Conservation (phyloP, 768 basidiomycete species). For the Gloeophyllum trabeum region DNA sequence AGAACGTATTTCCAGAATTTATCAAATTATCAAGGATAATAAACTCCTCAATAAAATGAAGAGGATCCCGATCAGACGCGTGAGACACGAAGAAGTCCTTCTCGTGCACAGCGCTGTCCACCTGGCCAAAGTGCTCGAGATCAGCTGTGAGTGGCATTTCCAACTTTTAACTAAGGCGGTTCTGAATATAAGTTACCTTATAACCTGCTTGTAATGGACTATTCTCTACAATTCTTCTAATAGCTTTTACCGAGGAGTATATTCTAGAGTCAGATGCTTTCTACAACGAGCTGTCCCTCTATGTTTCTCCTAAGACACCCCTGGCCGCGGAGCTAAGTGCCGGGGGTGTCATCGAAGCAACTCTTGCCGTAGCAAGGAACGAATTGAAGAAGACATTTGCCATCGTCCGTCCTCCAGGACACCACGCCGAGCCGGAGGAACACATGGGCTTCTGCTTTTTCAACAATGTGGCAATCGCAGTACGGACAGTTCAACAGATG, state of each 20-base stretch:
- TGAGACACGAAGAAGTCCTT: constrained; percentile 65
- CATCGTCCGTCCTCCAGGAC: constrained; percentile 93
- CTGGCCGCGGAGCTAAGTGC: constrained; percentile 80
- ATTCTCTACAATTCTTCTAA: constrained; percentile 4
- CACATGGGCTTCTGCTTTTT: constrained; percentile 99
- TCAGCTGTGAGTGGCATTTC: neutral
- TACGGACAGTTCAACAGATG: constrained; percentile 64
- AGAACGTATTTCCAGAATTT: constrained; percentile 69
- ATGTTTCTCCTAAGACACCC: constrained; percentile 80
- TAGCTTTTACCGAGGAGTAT: constrained; percentile 69
- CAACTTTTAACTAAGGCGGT: neutral
- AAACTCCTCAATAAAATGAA: constrained; percentile 65
- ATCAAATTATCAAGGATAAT: constrained; percentile 45
- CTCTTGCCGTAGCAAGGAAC: constrained; percentile 72
- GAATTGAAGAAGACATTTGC: constrained; percentile 83
- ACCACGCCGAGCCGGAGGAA: constrained; percentile 96
- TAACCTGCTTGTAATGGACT: constrained; percentile 3
- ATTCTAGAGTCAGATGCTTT: constrained; percentile 67
- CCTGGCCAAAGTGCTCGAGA: constrained; percentile 79
- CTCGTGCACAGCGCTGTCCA: constrained; percentile 87
- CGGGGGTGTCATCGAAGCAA: constrained; percentile 90
- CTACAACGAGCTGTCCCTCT: constrained; percentile 88
- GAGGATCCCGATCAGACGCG: constrained; percentile 63
- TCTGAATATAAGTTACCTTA: constrained; percentile 10
- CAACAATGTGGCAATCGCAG: constrained; percentile 94